Conservation (phyloP, 2,329 filamentous ascomycete species). For the Exutisphaerella laricina region DNA sequence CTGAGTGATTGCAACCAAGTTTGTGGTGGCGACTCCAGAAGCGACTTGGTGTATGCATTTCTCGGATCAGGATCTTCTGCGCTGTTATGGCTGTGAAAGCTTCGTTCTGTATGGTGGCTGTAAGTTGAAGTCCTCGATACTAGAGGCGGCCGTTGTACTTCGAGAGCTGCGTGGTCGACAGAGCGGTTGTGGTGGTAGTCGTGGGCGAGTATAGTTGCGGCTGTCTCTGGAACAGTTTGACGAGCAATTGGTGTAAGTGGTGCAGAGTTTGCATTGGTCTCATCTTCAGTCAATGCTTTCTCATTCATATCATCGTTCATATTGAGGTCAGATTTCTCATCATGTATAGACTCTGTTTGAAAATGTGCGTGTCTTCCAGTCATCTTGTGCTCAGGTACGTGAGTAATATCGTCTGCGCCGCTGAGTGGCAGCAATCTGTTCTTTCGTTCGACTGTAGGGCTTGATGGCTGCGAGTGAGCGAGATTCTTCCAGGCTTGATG, state of each 20-base stretch:
- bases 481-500: constrained; percentile 12
- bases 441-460: constrained; percentile 10
- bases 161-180: background rate
- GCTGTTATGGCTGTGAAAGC: no score
- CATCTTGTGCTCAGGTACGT: constrained; percentile 2
- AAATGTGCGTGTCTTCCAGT: constrained; percentile 17
- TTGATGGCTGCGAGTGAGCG: constrained; percentile 10
- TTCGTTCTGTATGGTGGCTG: background rate
- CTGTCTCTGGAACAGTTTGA: background rate
- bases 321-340: constrained; percentile 7
- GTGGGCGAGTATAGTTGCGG: background rate
- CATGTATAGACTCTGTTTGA: constrained; percentile 8
- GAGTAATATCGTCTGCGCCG: constrained; percentile 9
- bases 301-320: constrained; percentile 5
- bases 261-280: background rate
- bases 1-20: constrained; percentile 70
- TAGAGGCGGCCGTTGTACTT: constrained; percentile 6
- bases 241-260: constrained; percentile 1
- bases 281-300: constrained; percentile 13
- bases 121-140: background rate
- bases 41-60: constrained; percentile 60
- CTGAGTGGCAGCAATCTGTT: constrained; percentile 20
- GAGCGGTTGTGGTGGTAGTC: constrained; percentile 18
- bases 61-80: constrained; percentile 11
- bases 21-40: constrained; percentile 61